phyloP scores from a whole-genome alignment of 768 basidiomycete genomes.

The Phanerochaete sordida region DNA sequence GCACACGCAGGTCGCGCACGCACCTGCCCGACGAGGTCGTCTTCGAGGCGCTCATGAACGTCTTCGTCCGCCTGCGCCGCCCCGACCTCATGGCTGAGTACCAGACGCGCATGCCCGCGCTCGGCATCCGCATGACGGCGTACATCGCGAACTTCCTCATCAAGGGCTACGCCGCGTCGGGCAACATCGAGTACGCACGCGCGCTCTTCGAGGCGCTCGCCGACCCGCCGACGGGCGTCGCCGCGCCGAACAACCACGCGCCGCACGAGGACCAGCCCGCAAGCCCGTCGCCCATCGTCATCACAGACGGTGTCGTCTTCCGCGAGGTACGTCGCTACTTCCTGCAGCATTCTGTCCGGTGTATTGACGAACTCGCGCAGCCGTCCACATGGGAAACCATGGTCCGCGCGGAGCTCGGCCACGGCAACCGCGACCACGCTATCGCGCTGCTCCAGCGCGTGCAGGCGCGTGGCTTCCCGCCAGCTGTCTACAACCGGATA shows the following conservation, averaged over 20 bases:
- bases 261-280: slow-evolving; percentile 51
- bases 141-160: slow-evolving; percentile 91
- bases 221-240: slow-evolving; percentile 81
- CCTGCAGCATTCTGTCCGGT: not conserved
- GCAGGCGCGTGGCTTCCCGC: slow-evolving; percentile 72
- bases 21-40: slow-evolving; percentile 74
- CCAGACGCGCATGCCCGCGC: slow-evolving; percentile 52
- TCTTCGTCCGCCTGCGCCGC: slow-evolving; percentile 72
- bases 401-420: slow-evolving; percentile 86
- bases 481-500: slow-evolving; percentile 75
- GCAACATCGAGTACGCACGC: slow-evolving; percentile 69
- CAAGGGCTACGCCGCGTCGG: slow-evolving; percentile 63
- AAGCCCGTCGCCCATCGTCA: slow-evolving; percentile 29
- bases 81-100: slow-evolving; percentile 75
- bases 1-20: slow-evolving; percentile 28
- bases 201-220: slow-evolving; percentile 73
- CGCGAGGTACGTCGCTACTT: slow-evolving; percentile 58
- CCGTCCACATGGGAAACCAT: slow-evolving; percentile 95
- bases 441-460: slow-evolving; percentile 65
- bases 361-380: slow-evolving; percentile 29
- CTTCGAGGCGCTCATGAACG: slow-evolving; percentile 89
- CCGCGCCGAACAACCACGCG: slow-evolving; percentile 85
- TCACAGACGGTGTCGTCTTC: slow-evolving; percentile 61
- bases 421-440: slow-evolving; percentile 70
- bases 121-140: slow-evolving; percentile 84